Evolutionary conservation across 2,329 filamentous ascomycete species (phyloP), one percentile per base, ranked within the genome.

Genomic region (Fusarium anthophilum): DNA sequence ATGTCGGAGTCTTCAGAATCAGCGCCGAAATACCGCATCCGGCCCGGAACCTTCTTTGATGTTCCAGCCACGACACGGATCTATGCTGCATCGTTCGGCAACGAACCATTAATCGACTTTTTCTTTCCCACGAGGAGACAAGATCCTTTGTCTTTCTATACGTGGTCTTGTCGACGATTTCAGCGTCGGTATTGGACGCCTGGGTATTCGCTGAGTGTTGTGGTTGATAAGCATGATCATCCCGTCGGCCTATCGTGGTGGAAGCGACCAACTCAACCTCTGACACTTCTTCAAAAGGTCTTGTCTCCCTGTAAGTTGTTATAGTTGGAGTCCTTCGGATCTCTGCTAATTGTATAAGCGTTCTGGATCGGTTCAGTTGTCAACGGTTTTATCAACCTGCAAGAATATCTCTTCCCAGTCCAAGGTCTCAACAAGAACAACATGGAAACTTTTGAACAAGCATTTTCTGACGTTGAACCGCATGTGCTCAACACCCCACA

Each of bases 141-240:
- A 1, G 53, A 67, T 8, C 53, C 65, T 3, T n/a, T 26, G 3
- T 60, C 65, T 2, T 67, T 66, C 14, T 60, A 53, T 15, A 53
- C 32, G 0, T 67, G 62, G 63, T 41, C 51, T 24, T 51, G 45
- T 20, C 45, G 65, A 13, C 58, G 62, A 38, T 53, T 53, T 35
- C 65, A 60, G n/a, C 37, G 45, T 18, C 62, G 65, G 3, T 67
- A 66, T 6, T 67, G 65, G 62, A 67, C 44, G 6, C 51, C 43
- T 6, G 62, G 65, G 6, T 60, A 66, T 24, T 67, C 53, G 5
- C 53, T 67, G 10, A 67, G 39, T 12, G 62, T 67, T 17, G 26
- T 58, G 3, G 51, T 51, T 12, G 62, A 67, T n/a, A 30, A 28
- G 38, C 32, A 60, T 26, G 28, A 66, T 26, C 39, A 67, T 22